Percentiles rank a stretch among this genome's conserved stretches.
These are phyloP conservation scores for Citrullus mucosospermus DNA, from an alignment of 306 rosid genomes.

Conservation along the genomic window DNA sequence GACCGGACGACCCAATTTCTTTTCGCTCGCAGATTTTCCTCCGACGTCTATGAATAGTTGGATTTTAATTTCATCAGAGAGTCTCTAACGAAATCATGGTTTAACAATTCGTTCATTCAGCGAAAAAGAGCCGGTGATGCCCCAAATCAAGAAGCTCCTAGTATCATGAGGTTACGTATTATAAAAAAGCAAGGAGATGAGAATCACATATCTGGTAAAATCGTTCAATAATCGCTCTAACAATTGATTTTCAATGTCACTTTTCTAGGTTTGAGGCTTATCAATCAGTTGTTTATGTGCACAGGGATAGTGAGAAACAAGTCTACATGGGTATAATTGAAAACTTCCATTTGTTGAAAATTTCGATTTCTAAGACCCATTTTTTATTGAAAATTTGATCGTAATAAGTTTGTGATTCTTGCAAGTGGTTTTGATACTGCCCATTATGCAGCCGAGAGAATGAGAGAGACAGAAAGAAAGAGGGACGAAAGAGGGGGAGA, in stretches of 20 bases:
- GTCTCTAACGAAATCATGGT: constrained; percentile 10
- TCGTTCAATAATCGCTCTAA: neutral
- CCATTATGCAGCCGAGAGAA: constrained; percentile 67
- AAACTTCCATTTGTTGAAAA: neutral
- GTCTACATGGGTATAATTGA: constrained; percentile 67
- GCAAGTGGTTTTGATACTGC: constrained; percentile 89
- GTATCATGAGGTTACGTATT: constrained; percentile 87
- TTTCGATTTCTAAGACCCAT: neutral
- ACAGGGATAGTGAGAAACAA: constrained; percentile 89
- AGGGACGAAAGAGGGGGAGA: no score
- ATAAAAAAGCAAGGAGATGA: constrained; percentile 86
- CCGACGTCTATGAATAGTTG: constrained; percentile 21
- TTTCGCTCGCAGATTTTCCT: constrained; percentile 1
- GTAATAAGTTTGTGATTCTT: constrained; percentile 1
- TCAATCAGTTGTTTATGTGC: neutral
- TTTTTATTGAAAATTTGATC: neutral
- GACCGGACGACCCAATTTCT: constrained; percentile 56
- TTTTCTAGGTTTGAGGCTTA: neutral
- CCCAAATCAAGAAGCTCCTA: constrained; percentile 89
- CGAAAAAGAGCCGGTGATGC: constrained; percentile 76
- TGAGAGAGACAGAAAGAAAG: no score
- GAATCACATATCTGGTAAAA: constrained; percentile 80
- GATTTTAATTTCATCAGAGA: constrained; percentile 18
- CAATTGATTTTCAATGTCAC: neutral
- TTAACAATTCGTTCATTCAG: constrained; percentile 22